These are phyloP conservation scores for Leucocoprinus leucothites DNA, from an alignment of 768 basidiomycete genomes.

Conservation along the genomic window DNA sequence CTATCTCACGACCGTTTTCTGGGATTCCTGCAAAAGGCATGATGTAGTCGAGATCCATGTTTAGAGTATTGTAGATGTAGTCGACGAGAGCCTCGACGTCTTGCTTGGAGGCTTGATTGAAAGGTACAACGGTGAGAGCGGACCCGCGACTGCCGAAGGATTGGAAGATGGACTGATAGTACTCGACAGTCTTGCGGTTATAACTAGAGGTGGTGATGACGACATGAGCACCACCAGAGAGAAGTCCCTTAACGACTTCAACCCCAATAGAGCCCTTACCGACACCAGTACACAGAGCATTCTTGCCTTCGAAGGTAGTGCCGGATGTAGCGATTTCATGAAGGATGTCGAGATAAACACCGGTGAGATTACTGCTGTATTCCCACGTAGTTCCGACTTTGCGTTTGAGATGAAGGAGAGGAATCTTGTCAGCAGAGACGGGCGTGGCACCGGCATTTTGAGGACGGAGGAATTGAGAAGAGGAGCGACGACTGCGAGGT, in stretches of 20 bases:
- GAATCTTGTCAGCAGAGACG: conserved; percentile 79
- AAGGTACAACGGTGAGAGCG: conserved; percentile 96
- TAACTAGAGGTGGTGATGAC: conserved; percentile 98
- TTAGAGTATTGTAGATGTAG: conserved; percentile 94
- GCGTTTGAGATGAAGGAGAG: conserved; percentile 93
- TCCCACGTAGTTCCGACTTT: conserved; percentile 95
- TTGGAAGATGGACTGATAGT: conserved; percentile 98
- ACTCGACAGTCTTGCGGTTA: conserved; percentile 93
- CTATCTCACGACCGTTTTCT: conserved; percentile 98
- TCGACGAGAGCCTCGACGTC: conserved; percentile 98
- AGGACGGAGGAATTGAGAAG: conserved; percentile 96
- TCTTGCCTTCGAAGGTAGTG: conserved; percentile 98
- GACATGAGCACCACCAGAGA: conserved; percentile 94
- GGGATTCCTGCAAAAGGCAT: conserved; percentile 98
- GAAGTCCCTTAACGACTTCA: conserved; percentile 93
- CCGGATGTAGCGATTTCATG: conserved; percentile 99
- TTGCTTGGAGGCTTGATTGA: conserved; percentile 99
- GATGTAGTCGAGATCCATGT: conserved; percentile 97
- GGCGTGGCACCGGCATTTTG: conserved; percentile 76
- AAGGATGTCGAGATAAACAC: conserved; percentile 93
- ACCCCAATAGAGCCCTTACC: conserved; percentile 98
- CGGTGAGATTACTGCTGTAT: conserved; percentile 95
- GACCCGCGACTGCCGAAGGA: conserved; percentile 92
- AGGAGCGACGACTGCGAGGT: conserved; percentile 80
- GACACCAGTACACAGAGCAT: conserved; percentile 95